Evolutionary conservation across 2,329 filamentous ascomycete species (phyloP), one percentile per base, ranked within the genome.

Genomic region (Penicillium sp.): DNA sequence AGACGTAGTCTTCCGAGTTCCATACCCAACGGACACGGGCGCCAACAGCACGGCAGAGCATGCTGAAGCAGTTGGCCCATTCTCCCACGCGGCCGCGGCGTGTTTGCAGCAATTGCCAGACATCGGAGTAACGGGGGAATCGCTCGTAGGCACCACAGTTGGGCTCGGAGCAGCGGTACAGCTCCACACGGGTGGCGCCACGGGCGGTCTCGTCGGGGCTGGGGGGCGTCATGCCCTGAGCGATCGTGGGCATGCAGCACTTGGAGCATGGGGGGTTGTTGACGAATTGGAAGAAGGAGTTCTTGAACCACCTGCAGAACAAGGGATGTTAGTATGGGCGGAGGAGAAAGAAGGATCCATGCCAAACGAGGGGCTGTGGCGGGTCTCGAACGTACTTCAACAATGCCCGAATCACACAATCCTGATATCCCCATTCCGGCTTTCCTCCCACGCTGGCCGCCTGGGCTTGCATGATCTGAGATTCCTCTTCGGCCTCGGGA

Each of bases 51-150:
- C 94, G 88, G 82, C 94, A 98, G 56, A 99, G 85, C 95, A 98
- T 98, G 80, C 90, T 94, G 81, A 99, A 99, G 84, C 93, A 97
- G 80, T 97, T 98, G 68, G 92, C 93, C 93, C 95, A 98, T 81
- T 99, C 95, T 64, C 95, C 95, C 64, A 90, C 90, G 69, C 95
- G 89, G 38, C 95, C 95, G 69, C 91, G 86, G 69, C 91, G 85
- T 30, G 92, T 96, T 77, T 97, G 91, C 47, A 99, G 82, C 63
- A 98, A 80, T 55, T 93, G 89, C 89, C 96, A 98, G 28, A 97
- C 94, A 75, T 99, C 94, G 62, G 92, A 94, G 77, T 97, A 98
- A 63, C 95, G 88, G 42, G 95, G 93, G 70, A 97, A 99, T 66
- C 94, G 88, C 77, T 97, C 94, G 73, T 89, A 92, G 30, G 88